Evolutionary conservation across 345 rosid genomes (phyloP), one percentile per base, ranked within the genome.

Genomic region (Citrus medica): DNA sequence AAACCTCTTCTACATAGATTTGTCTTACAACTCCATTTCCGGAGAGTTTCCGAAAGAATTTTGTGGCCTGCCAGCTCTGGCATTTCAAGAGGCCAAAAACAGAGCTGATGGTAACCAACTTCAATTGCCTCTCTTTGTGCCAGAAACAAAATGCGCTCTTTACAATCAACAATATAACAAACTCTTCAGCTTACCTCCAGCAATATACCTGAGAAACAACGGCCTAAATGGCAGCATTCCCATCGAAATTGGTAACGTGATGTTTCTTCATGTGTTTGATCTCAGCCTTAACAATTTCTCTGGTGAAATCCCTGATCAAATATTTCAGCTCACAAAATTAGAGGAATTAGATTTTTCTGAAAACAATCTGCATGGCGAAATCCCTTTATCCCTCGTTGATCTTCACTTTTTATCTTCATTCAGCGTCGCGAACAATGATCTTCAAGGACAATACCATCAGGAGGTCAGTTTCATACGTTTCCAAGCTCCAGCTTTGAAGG

Each of bases 171-270:
- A 63, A 16, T 63, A 63, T 28, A 14, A 63, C 3, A 63, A 63
- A 28, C 67, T 63, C 67, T 63, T 63, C 37, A 30, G 9, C 67
- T 14, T 66, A 16, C 46, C 42, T 6, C 97, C 93, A 9, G 87
- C 93, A 3, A 84, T 94, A 68, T 89, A 88, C 79, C 77, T 90
- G 76, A 59, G 51, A 69, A 84, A 69, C 80, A 92, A 91, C 83
- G 81, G 67, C 78, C 86, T 94, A 73, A 83, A 70, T 33, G 96
- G 96, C 48, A 73, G 62, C 27, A 90, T 94, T 73, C 98, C 97
- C 2, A 67, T 53, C 14, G 88, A 85, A 70, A 75, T 92, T 38
- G 93, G 33, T 73, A 88, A 35, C 73, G 71, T 94, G 78, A 90
- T 83, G 85, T 83, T 84, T 73, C 91, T 94, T 79, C 92, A 85